A percentile compares a stretch with the other conserved stretches of the same genome.
These are phyloP conservation scores for Termitomyces sp. DNA, from an alignment of 768 basidiomycete genomes.

Conservation along the genomic window DNA sequence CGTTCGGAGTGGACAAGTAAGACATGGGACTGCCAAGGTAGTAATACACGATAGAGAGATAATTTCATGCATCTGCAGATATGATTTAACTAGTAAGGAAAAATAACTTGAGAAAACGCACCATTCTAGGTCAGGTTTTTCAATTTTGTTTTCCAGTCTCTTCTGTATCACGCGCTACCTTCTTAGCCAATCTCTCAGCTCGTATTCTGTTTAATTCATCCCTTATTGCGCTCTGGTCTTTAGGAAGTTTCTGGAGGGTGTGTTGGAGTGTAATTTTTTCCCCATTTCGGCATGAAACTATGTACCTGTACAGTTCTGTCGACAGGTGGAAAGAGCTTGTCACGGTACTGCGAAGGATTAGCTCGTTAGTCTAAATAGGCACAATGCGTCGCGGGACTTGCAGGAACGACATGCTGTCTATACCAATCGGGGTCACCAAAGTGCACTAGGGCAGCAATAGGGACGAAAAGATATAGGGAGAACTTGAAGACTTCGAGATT, in stretches of 20 bases:
- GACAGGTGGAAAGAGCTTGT: conserved; percentile 62
- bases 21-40: not conserved
- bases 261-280: not conserved
- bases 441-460: conserved; percentile 73
- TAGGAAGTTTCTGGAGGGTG: conserved; percentile 48
- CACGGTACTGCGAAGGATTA: conserved; percentile 49
- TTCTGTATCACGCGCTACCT: conserved; percentile 32
- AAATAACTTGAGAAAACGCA: not conserved
- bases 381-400: conserved; percentile 22
- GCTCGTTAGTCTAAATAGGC: not conserved
- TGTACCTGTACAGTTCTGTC: conserved; percentile 49
- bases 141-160: not conserved
- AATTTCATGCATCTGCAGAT: not conserved
- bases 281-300: not conserved
- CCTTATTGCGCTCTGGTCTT: conserved; percentile 57
- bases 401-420: conserved; percentile 67
- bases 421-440: conserved; percentile 92
- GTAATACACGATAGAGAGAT: not conserved
- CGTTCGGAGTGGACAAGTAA: conserved; percentile 24
- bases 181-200: conserved; percentile 46
- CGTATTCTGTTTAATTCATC: conserved; percentile 71
- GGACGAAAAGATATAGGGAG: conserved; percentile 79
- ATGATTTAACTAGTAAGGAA: not conserved
- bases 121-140: not conserved
- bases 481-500: conserved; percentile 92